Conservation (phyloP, 345 rosid species). For the Citrus maxima region DNA sequence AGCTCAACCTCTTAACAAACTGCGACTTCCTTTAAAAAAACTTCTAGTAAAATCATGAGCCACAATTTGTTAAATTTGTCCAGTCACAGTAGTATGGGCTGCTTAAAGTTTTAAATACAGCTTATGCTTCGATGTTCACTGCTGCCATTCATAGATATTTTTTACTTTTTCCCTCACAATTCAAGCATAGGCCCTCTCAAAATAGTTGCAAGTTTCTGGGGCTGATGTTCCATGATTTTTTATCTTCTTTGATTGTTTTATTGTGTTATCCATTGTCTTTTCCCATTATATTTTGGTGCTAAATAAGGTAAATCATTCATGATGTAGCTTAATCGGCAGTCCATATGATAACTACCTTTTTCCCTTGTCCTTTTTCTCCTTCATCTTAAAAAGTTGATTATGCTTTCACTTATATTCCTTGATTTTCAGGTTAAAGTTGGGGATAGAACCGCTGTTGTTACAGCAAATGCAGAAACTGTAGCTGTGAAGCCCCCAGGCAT, state of each 20-base stretch:
- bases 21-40: background rate
- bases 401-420: background rate
- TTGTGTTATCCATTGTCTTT: background rate
- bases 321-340: background rate
- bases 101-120: background rate
- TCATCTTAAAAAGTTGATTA: background rate
- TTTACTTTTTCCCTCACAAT: background rate
- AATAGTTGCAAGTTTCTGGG: background rate
- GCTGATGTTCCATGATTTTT: background rate
- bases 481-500: constrained; percentile 76
- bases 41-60: background rate
- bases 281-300: background rate
- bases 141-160: background rate
- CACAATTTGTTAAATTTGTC: background rate
- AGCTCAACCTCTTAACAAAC: background rate
- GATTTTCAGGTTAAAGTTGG: constrained; percentile 65
- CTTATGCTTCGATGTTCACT: background rate
- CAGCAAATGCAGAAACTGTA: constrained; percentile 72
- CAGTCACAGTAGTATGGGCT: background rate
- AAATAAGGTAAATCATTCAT: background rate
- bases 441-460: constrained; percentile 80
- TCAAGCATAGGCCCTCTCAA: background rate
- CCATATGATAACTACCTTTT: background rate
- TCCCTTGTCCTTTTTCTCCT: background rate
- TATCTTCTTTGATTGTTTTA: background rate